Evolutionary conservation across 208 protist species (phyloP).

Genomic region (Acanthamoeba royreba): DNA sequence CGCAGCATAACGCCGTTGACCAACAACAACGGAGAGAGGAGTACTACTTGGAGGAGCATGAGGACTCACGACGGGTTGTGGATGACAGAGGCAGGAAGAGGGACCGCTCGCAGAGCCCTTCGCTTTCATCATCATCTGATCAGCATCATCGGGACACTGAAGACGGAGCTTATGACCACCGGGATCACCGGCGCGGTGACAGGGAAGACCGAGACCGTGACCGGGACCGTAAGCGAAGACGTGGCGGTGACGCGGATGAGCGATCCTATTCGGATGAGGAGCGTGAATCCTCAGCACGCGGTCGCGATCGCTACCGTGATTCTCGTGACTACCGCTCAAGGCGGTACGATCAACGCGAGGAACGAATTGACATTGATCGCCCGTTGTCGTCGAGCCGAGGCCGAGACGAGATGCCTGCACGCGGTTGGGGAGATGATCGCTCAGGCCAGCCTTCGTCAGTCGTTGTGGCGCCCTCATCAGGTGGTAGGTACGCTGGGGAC

Average conservation of each 20-base stretch:
- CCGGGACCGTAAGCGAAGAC: background rate
- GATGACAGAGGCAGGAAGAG: too few relatives aligned
- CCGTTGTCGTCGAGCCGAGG: background rate
- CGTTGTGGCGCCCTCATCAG: too few relatives aligned
- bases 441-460: too few relatives aligned
- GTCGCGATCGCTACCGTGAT: background rate
- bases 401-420: background rate
- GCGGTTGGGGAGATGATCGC: too few relatives aligned
- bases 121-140: too few relatives aligned
- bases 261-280: background rate
- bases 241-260: background rate
- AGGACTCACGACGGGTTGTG: too few relatives aligned
- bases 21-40: too few relatives aligned
- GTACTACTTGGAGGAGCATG: too few relatives aligned
- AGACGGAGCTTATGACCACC: background rate
- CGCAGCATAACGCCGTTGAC: too few relatives aligned
- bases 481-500: too few relatives aligned
- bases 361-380: background rate
- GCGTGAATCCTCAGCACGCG: background rate
- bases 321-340: background rate
- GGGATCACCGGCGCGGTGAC: background rate
- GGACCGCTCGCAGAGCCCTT: too few relatives aligned
- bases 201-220: background rate
- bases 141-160: background rate
- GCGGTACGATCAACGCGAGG: background rate